These are phyloP conservation scores for Serendipita sp. DNA, from an alignment of 768 basidiomycete genomes.

Conservation along the genomic window DNA sequence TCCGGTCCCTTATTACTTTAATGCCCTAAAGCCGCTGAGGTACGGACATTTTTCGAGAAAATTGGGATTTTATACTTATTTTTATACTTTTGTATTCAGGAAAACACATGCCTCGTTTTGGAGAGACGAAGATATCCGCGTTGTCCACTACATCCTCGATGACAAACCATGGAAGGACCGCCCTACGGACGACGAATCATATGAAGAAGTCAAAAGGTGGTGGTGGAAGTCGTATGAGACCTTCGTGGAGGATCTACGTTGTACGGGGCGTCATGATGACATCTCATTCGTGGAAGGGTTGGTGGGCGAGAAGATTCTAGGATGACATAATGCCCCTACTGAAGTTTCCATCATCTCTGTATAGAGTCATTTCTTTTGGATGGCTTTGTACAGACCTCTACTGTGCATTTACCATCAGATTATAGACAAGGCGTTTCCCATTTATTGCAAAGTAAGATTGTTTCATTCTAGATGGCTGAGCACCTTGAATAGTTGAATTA, in stretches of 20 bases:
- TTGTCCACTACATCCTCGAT: conserved; percentile 71
- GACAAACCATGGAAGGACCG: conserved; percentile 76
- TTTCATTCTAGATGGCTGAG: too few relatives aligned
- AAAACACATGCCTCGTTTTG: conserved; percentile 57
- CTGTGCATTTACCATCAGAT: too few relatives aligned
- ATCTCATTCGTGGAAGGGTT: not conserved
- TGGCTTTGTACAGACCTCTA: too few relatives aligned
- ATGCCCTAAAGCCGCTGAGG: conserved; percentile 80
- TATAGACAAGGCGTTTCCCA: not conserved
- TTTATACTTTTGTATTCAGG: not conserved
- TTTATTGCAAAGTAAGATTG: not conserved
- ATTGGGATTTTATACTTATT: not conserved
- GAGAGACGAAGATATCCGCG: conserved; percentile 72
- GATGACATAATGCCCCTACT: not conserved
- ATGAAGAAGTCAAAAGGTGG: conserved; percentile 45
- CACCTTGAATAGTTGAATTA: too few relatives aligned
- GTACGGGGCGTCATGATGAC: not conserved
- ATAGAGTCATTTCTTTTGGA: too few relatives aligned
- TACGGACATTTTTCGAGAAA: not conserved
- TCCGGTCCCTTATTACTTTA: conserved; percentile 75
- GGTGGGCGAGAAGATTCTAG: not conserved
- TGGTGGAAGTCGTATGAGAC: conserved; percentile 63
- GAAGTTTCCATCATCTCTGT: not conserved
- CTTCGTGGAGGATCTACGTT: conserved; percentile 13
- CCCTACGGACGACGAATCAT: conserved; percentile 26